A percentile compares a stretch with the other conserved stretches of the same genome.
Conservation (phyloP, 768 basidiomycete genomes). For the Hirschioporus abietinus region DNA sequence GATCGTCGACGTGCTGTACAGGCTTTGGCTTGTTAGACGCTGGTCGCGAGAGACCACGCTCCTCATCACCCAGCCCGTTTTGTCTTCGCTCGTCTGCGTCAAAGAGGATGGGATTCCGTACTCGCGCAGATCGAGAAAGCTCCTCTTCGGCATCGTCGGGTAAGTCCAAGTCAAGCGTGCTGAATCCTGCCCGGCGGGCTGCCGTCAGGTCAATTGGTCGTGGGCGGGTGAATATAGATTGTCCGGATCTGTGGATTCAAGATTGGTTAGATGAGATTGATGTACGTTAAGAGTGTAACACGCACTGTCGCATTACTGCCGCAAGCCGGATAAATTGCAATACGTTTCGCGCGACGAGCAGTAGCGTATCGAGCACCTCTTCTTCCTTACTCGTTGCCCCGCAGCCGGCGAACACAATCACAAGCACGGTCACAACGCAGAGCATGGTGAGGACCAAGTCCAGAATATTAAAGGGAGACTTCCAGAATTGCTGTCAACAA, state of each 20-base stretch:
- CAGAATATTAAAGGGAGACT: conserved; percentile 85
- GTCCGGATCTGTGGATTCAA: conserved; percentile 57
- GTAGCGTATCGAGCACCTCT: conserved; percentile 87
- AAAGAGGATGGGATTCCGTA: conserved; percentile 57
- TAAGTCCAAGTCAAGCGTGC: conserved; percentile 62
- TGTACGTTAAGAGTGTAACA: conserved; percentile 14
- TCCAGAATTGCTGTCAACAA: conserved; percentile 84
- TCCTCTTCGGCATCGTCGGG: conserved; percentile 64
- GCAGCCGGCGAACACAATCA: conserved; percentile 86
- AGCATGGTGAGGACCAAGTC: conserved; percentile 86
- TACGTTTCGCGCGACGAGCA: conserved; percentile 88
- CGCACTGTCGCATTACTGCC: conserved; percentile 90
- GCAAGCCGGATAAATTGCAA: conserved; percentile 91
- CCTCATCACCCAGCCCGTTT: conserved; percentile 3
- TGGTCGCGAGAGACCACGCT: not conserved
- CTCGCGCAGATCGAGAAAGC: conserved; percentile 46
- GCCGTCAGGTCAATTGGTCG: conserved; percentile 81
- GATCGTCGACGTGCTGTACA: conserved; percentile 45
- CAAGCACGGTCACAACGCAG: conserved; percentile 83
- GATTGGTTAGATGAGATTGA: conserved; percentile 23
- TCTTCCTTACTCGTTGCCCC: conserved; percentile 83
- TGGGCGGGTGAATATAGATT: conserved; percentile 82
- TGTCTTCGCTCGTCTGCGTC: conserved; percentile 39
- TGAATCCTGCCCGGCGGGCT: conserved; percentile 59
- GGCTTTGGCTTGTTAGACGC: conserved; percentile 55